Conservation (phyloP, 1,284 basidiomycete genomes). For the Ustilago lituana region DNA sequence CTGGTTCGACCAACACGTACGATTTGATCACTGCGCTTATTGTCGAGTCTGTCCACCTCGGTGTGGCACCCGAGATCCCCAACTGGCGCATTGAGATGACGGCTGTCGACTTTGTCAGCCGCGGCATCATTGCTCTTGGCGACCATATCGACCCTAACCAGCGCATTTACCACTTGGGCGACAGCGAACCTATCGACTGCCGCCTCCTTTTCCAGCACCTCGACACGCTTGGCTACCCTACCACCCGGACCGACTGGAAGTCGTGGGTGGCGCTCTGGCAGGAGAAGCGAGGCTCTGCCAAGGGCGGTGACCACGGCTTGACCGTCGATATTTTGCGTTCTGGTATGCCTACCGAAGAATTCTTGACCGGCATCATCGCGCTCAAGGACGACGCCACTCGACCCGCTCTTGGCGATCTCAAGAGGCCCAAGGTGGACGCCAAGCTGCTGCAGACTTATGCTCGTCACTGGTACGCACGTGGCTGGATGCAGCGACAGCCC, state of each 20-base stretch:
- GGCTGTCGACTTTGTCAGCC: slow-evolving; percentile 62
- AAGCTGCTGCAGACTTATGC: slow-evolving; percentile 60
- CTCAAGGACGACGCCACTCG: slow-evolving; percentile 63
- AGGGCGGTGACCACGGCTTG: slow-evolving; percentile 51
- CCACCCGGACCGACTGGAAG: slow-evolving; percentile 55
- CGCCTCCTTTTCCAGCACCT: slow-evolving; percentile 58
- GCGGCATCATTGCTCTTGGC: slow-evolving; percentile 60
- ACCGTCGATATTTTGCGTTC: slow-evolving; percentile 62
- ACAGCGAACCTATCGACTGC: slow-evolving; percentile 58
- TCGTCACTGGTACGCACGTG: slow-evolving; percentile 63
- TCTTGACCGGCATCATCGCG: slow-evolving; percentile 52
- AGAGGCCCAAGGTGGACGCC: slow-evolving; percentile 59
- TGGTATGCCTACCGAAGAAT: slow-evolving; percentile 62
- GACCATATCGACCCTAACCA: slow-evolving; percentile 54
- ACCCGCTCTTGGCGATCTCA: slow-evolving; percentile 31
- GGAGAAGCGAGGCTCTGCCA: slow-evolving; percentile 50
- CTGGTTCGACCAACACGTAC: slow-evolving; percentile 64
- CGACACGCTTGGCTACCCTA: slow-evolving; percentile 58
- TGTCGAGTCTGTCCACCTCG: slow-evolving; percentile 64
- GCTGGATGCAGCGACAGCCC: slow-evolving; percentile 57
- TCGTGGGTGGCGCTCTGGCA: slow-evolving; percentile 62
- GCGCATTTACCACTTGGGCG: slow-evolving; percentile 63
- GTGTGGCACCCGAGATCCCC: slow-evolving; percentile 59
- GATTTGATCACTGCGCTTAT: slow-evolving; percentile 64
- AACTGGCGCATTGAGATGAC: slow-evolving; percentile 66